phyloP scores from a whole-genome alignment of 352 stramenopile species.

The Pythium monospermum region DNA sequence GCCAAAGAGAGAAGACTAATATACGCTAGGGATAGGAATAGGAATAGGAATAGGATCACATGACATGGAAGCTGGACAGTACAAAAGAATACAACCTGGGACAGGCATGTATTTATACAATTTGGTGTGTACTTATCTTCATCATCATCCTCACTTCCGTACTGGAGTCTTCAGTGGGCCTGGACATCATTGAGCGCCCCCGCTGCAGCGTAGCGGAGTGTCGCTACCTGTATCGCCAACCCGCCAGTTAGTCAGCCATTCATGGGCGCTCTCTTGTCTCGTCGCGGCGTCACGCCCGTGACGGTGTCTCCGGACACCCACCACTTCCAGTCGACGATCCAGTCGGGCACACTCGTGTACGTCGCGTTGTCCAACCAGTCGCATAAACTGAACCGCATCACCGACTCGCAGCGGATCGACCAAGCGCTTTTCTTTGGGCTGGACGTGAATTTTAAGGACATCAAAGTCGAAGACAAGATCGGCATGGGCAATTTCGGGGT shows the following conservation, averaged over 20 bases:
- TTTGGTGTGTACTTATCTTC: too few species aligned
- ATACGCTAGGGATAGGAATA: too few species aligned
- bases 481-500: slow-evolving; percentile 71
- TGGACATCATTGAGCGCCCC: too few species aligned
- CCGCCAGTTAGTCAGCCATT: not conserved
- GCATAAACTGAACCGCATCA: slow-evolving; percentile 42
- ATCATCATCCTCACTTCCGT: too few species aligned
- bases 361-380: slow-evolving; percentile 66
- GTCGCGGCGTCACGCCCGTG: slow-evolving; percentile 29
- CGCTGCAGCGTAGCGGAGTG: not conserved
- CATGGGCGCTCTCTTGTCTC: slow-evolving; percentile 53
- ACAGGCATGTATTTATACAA: too few species aligned
- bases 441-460: slow-evolving; percentile 60
- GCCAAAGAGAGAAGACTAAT: too few species aligned
- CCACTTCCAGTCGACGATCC: slow-evolving; percentile 53
- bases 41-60: too few species aligned
- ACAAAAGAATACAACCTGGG: too few species aligned
- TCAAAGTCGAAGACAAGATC: slow-evolving; percentile 62
- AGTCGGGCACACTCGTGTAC: slow-evolving; percentile 70
- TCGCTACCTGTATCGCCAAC: not conserved
- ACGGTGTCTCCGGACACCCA: slow-evolving; percentile 58
- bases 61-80: too few species aligned
- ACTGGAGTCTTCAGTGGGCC: too few species aligned
- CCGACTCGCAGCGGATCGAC: slow-evolving; percentile 52
- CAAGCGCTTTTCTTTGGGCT: slow-evolving; percentile 61